These are phyloP conservation scores for Ascochyta viciae-villosae DNA, from an alignment of 2,329 filamentous ascomycete genomes.

Conservation along the genomic window DNA sequence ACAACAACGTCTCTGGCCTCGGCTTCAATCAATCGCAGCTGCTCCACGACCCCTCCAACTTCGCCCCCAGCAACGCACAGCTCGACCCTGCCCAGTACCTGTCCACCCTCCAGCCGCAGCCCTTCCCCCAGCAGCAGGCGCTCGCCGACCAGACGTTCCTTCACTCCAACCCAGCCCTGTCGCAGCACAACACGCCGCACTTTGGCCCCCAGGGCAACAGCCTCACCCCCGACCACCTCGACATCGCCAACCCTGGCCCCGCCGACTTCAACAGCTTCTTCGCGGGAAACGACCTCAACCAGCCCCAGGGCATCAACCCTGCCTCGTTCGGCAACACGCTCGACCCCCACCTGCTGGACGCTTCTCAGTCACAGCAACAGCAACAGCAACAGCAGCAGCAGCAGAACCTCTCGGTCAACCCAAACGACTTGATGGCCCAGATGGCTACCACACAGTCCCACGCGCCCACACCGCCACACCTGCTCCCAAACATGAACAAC, in stretches of 20 bases:
- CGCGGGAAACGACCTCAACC: conserved; percentile 59
- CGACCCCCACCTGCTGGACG: conserved; percentile 53
- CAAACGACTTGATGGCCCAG: conserved; percentile 56
- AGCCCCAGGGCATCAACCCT: conserved; percentile 65
- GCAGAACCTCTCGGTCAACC: conserved; percentile 54
- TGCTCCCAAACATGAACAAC: conserved; percentile 61
- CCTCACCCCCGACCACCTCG: conserved; percentile 46
- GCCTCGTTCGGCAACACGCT: conserved; percentile 62
- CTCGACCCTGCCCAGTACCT: conserved; percentile 50
- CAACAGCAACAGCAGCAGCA: conserved; percentile 40
- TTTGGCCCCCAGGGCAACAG: conserved; percentile 50
- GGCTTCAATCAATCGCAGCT: conserved; percentile 60
- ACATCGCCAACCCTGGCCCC: conserved; percentile 37
- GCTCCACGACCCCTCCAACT: conserved; percentile 33
- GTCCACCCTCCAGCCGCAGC: conserved; percentile 46
- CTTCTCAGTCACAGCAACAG: conserved; percentile 47
- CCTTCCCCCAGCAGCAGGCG: conserved; percentile 48
- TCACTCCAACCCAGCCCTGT: conserved; percentile 47
- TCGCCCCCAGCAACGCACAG: conserved; percentile 46
- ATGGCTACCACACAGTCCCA: conserved; percentile 61
- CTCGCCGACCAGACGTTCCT: conserved; percentile 54
- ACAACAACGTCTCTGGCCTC: conserved; percentile 62
- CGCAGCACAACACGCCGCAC: conserved; percentile 64
- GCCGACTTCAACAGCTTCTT: conserved; percentile 61
- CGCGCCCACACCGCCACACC: conserved; percentile 63